Base-by-base conservation (phyloP, 1,284 basidiomycete species). In the Sanghuangporus baumii region DNA sequence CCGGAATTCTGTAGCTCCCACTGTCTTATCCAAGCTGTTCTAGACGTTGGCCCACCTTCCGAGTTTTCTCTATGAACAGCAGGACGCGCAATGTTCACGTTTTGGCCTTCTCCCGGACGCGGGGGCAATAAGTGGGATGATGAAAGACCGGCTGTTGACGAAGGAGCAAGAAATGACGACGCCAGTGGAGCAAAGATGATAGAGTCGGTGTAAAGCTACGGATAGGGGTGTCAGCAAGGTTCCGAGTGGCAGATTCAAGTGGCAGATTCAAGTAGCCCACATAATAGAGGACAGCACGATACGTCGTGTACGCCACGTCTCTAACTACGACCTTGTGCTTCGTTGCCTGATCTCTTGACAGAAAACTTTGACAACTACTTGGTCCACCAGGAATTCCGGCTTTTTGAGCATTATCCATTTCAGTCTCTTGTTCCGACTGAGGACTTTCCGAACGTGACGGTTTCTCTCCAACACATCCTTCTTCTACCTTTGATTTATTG, bases 121-220 rank as follows among this genome's bases (percentile, higher is more conserved):
- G 41, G 69, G 40, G 70, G 69, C 54, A 71, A 72, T 38, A 71
- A 68, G 1, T 71, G 69, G 7, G 76, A 70, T 20, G 74, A 69
- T 54, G 69, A 69, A 11, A 74, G 61, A 18, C 54, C n/a, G 9
- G 65, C 16, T 26, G 59, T 14, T 26, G 69, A 64, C 12, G 70
- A 67, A 40, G 73, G 65, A 47, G 71, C 66, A 12, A 73, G 70
- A 69, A 88, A 89, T 20, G 84, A 81, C 1, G 88, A 95, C 0
- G 91, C 86, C 6, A 95, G 77, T 0, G 93, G 93, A 0, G 93
- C 91, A 71, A 96, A 95, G 46, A 87, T 80, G 65, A 95, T 88
- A 5, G 79, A 83, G 70, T 95, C 91, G 16, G 93, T 94, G 72
- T 95, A 95, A 41, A 95, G 78, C 90, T 93, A 67, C 20, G n/a